Evolutionary conservation across 805 yeast genomes (phyloP).

Genomic region (Kazachstania martiniae): DNA sequence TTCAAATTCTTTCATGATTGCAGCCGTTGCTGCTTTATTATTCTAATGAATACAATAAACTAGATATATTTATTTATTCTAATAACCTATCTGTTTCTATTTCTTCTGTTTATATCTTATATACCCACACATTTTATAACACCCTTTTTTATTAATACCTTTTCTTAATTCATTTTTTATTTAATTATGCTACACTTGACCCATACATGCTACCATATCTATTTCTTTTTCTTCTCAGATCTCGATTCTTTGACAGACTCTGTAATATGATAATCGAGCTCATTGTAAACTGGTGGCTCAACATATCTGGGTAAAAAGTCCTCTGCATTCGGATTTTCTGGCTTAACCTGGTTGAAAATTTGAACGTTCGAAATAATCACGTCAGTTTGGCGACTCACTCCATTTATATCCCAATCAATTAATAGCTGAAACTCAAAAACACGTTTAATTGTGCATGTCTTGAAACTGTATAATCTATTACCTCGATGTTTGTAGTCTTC

Average conservation of each 20-base stretch:
- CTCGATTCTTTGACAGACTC: too few relatives aligned
- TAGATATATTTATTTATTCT: not conserved
- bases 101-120: not conserved
- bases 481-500: slow-evolving; percentile 27
- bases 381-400: slow-evolving; percentile 14
- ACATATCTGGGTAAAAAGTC: slow-evolving; percentile 20
- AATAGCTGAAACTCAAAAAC: slow-evolving; percentile 20
- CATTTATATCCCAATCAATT: slow-evolving; percentile 19
- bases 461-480: slow-evolving; percentile 23
- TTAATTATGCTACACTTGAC: too few relatives aligned
- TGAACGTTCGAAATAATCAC: slow-evolving; percentile 16
- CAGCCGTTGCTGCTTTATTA: slow-evolving; percentile 22
- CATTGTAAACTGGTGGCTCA: slow-evolving; percentile 20
- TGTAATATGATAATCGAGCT: too few relatives aligned
- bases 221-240: too few relatives aligned
- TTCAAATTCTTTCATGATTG: slow-evolving; percentile 14
- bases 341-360: slow-evolving; percentile 11
- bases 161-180: too few relatives aligned
- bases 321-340: slow-evolving; percentile 1
- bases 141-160: too few relatives aligned
- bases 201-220: too few relatives aligned
- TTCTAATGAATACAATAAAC: slow-evolving; percentile 6
- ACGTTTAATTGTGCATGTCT: slow-evolving; percentile 22
- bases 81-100: not conserved
- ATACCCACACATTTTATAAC: too few relatives aligned